Base-by-base conservation (phyloP, 106 monocot genomes). In the Dendrobium catenatum region DNA sequence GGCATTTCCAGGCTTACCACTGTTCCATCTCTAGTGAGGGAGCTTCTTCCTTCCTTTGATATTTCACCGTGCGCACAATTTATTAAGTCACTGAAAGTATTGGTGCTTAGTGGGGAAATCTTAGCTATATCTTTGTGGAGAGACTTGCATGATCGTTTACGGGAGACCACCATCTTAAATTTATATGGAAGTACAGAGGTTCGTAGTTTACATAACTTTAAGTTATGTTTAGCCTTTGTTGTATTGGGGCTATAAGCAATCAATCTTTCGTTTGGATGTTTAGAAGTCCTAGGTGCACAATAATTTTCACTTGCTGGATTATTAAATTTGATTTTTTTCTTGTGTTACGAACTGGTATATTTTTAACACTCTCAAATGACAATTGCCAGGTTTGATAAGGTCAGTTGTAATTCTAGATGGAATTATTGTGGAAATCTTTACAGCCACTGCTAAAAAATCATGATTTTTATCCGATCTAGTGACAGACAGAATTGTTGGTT, bases 171-270 rank as follows among this genome's bases (percentile, higher is more conserved):
- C 29, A 94, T 97, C 9, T 61, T 97, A 59, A 97, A 97, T 85
- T 77, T 97, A 49, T 97, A 97, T 87, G 97, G 97, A 77, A 97
- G 90, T 43, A 97, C 97, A 68, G 97, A 97, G 97, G 97, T 97
- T 70, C 89, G 89, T 27, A 80, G 41, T 76, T 81, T 73, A 73
- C 77, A 75, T 44, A 59, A 51, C 67, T 74, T 81, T 81, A 82
- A 67, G 86, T 86, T 83, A 78, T 33, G 4, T n/a, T 70, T 37
- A 37, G 6, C 40, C 9, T 9, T 24, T 68, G 29, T 68, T 37
- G 16, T 33, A 51, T 51, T 51, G 51, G n/a, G 13, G 33, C 37
- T 31, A 33, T 70, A 37, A 70, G 33, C 33, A 6, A 70, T 31
- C 0, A 37, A 70, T 27, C 11, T 68, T 51, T 70, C 3, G 13